phyloP scores from a whole-genome alignment of 177 flowering plant genomes.

The Vitis hybrid region DNA sequence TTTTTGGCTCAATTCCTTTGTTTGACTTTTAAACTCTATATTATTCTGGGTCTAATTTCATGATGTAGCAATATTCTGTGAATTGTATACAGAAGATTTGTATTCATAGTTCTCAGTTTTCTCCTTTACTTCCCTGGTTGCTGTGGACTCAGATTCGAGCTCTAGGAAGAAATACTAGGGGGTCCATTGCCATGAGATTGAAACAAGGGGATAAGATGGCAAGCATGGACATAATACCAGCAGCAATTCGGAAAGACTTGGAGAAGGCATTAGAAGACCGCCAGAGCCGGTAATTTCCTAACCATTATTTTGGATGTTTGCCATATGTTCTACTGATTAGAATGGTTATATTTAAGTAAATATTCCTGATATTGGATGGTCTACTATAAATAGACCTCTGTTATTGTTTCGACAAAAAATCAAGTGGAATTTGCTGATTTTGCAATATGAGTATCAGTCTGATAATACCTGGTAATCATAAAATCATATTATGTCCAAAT shows the following conservation, averaged over 20 bases:
- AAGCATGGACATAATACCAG: slow-evolving; percentile 86
- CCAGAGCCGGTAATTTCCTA: slow-evolving; percentile 29
- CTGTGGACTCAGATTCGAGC: slow-evolving; percentile 63
- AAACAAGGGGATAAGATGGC: slow-evolving; percentile 83
- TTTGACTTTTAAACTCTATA: too few relatives aligned
- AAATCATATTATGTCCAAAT: too few relatives aligned
- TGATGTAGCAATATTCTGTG: too few relatives aligned
- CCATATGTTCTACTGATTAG: neutral
- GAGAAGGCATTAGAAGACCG: slow-evolving; percentile 31
- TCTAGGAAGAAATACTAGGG: slow-evolving; percentile 83
- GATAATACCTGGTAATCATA: too few relatives aligned
- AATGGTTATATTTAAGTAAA: too few relatives aligned
- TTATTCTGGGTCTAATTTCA: too few relatives aligned
- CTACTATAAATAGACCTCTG: too few relatives aligned
- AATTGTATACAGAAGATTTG: too few relatives aligned
- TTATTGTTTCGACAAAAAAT: too few relatives aligned
- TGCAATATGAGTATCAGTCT: too few relatives aligned
- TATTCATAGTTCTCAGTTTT: neutral
- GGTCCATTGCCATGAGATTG: slow-evolving; percentile 84
- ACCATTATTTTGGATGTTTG: neutral
- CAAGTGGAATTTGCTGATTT: too few relatives aligned
- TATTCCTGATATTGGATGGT: too few relatives aligned
- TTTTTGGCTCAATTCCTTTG: neutral
- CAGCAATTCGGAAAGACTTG: slow-evolving; percentile 49
- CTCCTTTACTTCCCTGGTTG: neutral